Evolutionary conservation across 441 rosid genomes (phyloP), one percentile per base, ranked within the genome.

Genomic region (Gossypium trilobum): DNA sequence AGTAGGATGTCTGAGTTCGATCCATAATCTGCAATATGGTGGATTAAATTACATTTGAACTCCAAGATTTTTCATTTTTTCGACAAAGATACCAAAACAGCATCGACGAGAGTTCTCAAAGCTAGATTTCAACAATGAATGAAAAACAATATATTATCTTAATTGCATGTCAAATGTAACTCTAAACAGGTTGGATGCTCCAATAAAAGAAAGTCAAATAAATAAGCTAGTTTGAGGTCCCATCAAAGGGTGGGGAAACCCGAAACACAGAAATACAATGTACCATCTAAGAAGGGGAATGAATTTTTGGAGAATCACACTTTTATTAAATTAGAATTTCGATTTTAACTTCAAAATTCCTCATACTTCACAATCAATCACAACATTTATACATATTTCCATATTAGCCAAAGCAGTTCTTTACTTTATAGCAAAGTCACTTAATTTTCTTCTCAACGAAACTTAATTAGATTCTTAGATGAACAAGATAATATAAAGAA

Each of bases 281-380:
- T 48, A 48, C 22, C 39, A 66, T 66, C 13, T 46, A 48, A 66
- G 27, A 61, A 31, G 33, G 7, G 9, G 39, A 14, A n/a, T n/a
- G 42, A 50, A 27, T 1, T 8, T 8, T 27, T 4, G 44, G 44
- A 68, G 60, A 51, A 22, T 51, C 72, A 68, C 10, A 14, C 39
- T 62, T 68, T 54, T 16, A 31, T 60, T 36, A 64, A 13, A 64
- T 2, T 62, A 57, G 42, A 67, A 20, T 64, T 64, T 36, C 14
- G n/a, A 50, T 51, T 50, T 23, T 1, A 68, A 4, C 16, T 4
- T 16, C 39, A 25, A 27, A 27, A 50, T 33, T 50, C 29, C 19
- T 2, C 31, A 78, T 65, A 59, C 29, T 59, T 14, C 36, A 59
- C 19, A 59, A 27, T n/a, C 68, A 78, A 71, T 63, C 36, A 72